Percentiles rank a stretch among this genome's conserved stretches.
phyloP scores from a whole-genome alignment of 768 basidiomycete genomes.

The Leccinum aurantiacum region DNA sequence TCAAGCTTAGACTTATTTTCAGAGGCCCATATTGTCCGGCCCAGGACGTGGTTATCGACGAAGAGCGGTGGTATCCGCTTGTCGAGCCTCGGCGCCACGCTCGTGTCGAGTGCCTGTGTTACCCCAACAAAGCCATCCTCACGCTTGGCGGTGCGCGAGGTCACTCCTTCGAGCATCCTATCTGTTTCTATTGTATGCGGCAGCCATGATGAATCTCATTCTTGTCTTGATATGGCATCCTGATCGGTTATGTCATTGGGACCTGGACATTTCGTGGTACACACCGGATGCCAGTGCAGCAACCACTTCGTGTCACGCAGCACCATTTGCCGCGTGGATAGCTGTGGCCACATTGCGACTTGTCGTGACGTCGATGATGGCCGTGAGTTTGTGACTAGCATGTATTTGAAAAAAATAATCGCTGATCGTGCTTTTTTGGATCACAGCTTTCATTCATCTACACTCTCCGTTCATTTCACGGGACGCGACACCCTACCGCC shows the following conservation, averaged over 20 bases:
- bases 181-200: conserved; percentile 48
- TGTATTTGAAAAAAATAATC: background rate
- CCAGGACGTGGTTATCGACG: too few relatives aligned
- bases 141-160: conserved; percentile 14
- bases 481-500: conserved; percentile 19
- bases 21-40: too few relatives aligned
- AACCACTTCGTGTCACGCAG: conserved; percentile 16
- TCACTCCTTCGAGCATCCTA: conserved; percentile 41
- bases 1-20: too few relatives aligned
- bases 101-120: conserved; percentile 1
- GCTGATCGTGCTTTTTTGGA: conserved; percentile 7
- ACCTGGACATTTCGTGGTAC: conserved; percentile 70
- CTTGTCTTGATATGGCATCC: conserved; percentile 56
- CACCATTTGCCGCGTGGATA: conserved; percentile 53
- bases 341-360: conserved; percentile 52
- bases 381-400: conserved; percentile 44
- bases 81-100: too few relatives aligned
- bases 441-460: conserved; percentile 26
- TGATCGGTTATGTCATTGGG: conserved; percentile 54
- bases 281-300: conserved; percentile 31
- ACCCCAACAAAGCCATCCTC: conserved; percentile 25
- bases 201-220: conserved; percentile 55
- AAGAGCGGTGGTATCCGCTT: too few relatives aligned
- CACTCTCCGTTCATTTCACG: conserved; percentile 17
- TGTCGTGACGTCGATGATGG: conserved; percentile 47